Evolutionary conservation across 2,329 filamentous ascomycete species (phyloP), one percentile per base, ranked within the genome.

Genomic region (Thyridium curvatum): DNA sequence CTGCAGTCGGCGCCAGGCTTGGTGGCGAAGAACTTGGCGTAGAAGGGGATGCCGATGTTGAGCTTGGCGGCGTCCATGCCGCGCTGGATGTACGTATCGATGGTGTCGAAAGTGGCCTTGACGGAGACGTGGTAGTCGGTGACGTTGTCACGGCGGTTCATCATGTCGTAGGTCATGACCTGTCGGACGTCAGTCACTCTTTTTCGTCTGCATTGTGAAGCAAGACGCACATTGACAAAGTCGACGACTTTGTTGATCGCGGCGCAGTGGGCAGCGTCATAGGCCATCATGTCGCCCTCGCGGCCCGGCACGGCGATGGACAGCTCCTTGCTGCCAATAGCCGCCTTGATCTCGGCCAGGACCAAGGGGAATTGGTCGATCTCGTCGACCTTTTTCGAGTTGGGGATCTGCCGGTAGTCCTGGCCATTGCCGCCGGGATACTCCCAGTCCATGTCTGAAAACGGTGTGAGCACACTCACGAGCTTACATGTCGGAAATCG

Each of bases 221-320:
- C 12, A 16, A 15, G 5, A 35, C 35, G 79, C 32, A 81, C 64
- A 48, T 86, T 87, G 54, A 86, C 66, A 47, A 81, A 81, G 51
- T 87, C 79, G 13, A 86, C 70, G 1, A 69, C 65, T 4, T 64
- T 52, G 49, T 66, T 70, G 51, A 87, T 82, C 40, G 68, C 60
- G 1, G 79, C 76, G 0, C 81, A 64, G 13, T 72, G 78, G 8
- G 70, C 60, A 3, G 61, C 45, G 0, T 76, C 85, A 55, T 76
- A 86, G 12, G 79, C 82, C 34, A 87, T 72, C 71, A 87, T 75
- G 50, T 87, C 83, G 34, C 64, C 58, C 45, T 73, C 65, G 4
- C 79, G 66, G 1, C 79, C 83, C 0, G 83, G 84, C 0, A 83
- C 79, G 8, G 84, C 83, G 37, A 84, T 75, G 0, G 82, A 84